Conservation (phyloP, 805 yeast genomes). For the Danielia oregonensis region DNA sequence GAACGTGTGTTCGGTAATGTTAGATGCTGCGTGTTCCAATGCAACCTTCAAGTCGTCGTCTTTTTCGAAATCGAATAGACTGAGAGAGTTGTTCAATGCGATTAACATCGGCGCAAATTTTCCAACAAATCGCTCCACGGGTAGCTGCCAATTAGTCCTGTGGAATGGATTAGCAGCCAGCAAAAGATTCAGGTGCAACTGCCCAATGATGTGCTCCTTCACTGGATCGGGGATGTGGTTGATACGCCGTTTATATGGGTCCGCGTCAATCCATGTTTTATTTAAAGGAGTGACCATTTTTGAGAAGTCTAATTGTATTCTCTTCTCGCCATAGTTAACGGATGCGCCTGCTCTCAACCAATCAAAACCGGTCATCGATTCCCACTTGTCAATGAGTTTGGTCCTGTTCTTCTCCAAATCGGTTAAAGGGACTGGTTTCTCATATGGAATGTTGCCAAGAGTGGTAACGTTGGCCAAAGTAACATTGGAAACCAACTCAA, state of each 20-base stretch:
- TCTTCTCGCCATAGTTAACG: constrained; percentile 46
- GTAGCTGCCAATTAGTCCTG: constrained; percentile 52
- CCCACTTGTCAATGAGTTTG: constrained; percentile 20
- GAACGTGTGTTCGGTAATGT: constrained; percentile 38
- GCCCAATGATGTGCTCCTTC: constrained; percentile 31
- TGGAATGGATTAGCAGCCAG: constrained; percentile 34
- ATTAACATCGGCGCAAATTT: constrained; percentile 52
- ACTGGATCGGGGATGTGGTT: constrained; percentile 30
- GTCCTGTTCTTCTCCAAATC: constrained; percentile 6
- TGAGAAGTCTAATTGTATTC: constrained; percentile 50
- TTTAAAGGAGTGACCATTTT: constrained; percentile 52
- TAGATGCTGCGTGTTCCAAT: constrained; percentile 18
- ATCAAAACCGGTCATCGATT: constrained; percentile 39
- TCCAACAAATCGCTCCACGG: constrained; percentile 43
- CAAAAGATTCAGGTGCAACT: constrained; percentile 26
- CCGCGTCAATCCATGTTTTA: constrained; percentile 45
- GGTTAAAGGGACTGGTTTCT: constrained; percentile 2
- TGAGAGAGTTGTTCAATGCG: constrained; percentile 37
- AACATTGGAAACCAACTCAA: constrained; percentile 45
- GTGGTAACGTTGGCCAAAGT: constrained; percentile 36
- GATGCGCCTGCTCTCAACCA: constrained; percentile 43
- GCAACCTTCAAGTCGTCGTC: constrained; percentile 2
- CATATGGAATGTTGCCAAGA: constrained; percentile 35
- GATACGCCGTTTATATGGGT: constrained; percentile 44
- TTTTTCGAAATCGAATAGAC: constrained; percentile 5